Base-by-base conservation (phyloP, 768 basidiomycete genomes). In the Podaxis rugospora region DNA sequence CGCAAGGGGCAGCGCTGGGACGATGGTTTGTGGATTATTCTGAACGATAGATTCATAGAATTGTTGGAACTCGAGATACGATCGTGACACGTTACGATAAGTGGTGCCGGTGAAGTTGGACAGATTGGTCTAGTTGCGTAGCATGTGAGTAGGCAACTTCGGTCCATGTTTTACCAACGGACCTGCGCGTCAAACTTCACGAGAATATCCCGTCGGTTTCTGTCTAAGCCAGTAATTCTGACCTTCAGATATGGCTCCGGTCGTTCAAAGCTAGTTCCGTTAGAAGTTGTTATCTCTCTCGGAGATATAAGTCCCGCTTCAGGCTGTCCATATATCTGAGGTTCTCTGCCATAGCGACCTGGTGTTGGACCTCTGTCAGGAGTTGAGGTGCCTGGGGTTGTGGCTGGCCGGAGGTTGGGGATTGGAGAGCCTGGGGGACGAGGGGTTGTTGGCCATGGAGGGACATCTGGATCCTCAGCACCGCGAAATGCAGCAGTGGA, bases 141-240 rank as follows among this genome's bases (percentile, higher is more conserved):
- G 21, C 49, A 65, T 16, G 4, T 39, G 35, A 36, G 32, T 42
- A 53, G 36, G 28, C 7, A 47, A 7, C 1, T 58, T 47, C 36
- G 51, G 57, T 27, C 7, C 18, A 13, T 36, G 16, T n/a, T 36
- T 47, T 37, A 18, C n/a, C 21, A 16, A 39, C 83, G 66, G 67
- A 95, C 96, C 82, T 96, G 93, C 14, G 94, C 95, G 73, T 99
- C 97, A 63, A 99, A 85, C 70, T 93, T 88, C 70, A 99, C 81
- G 70, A 98, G 84, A 64, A 97, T 88, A 69, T 99, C 97, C 68
- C 95, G 83, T 74, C 94, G 81, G 78, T 98, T 98, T 74, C 97
- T 84, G 75, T 99, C 97, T 69, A 99, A 72, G 13, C 88, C 91
- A 16, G 92, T 90, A 63, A 99, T 90, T 69, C 93, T 82, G 51